phyloP scores from a whole-genome alignment of 1,284 basidiomycete genomes.

The Pascua guehoae region DNA sequence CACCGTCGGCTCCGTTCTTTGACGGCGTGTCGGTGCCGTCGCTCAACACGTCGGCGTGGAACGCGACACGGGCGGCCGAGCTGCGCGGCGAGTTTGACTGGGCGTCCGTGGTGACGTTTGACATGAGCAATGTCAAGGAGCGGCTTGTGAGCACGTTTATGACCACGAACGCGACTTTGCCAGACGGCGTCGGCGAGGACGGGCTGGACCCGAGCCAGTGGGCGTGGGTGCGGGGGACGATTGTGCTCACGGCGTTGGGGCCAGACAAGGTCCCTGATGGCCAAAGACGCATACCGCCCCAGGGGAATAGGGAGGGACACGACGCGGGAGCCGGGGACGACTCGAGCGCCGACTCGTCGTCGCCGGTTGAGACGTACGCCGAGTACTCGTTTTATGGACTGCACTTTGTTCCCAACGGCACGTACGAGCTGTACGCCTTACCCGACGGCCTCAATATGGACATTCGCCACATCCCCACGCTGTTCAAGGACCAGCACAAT shows the following conservation, averaged over 20 bases:
- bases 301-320: no score
- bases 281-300: no score
- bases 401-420: constrained; percentile 71
- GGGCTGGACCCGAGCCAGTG: background rate
- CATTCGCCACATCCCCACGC: constrained; percentile 62
- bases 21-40: constrained; percentile 23
- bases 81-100: constrained; percentile 41
- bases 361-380: no score
- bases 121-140: constrained; percentile 42
- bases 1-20: constrained; percentile 24
- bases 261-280: constrained; percentile 9
- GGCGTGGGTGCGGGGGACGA: constrained; percentile 5
- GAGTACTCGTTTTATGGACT: constrained; percentile 56
- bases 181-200: background rate
- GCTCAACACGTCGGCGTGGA: constrained; percentile 33
- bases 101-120: constrained; percentile 29
- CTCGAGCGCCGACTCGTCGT: no score
- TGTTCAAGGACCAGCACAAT: constrained; percentile 52
- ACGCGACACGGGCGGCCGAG: constrained; percentile 34
- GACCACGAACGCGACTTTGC: background rate
- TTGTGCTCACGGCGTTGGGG: constrained; percentile 6
- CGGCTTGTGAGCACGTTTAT: constrained; percentile 6
- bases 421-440: constrained; percentile 69
- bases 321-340: no score
- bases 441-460: constrained; percentile 54